Conservation (phyloP, 202 grass and related monocot species). For the Alloteropsis angusta region DNA sequence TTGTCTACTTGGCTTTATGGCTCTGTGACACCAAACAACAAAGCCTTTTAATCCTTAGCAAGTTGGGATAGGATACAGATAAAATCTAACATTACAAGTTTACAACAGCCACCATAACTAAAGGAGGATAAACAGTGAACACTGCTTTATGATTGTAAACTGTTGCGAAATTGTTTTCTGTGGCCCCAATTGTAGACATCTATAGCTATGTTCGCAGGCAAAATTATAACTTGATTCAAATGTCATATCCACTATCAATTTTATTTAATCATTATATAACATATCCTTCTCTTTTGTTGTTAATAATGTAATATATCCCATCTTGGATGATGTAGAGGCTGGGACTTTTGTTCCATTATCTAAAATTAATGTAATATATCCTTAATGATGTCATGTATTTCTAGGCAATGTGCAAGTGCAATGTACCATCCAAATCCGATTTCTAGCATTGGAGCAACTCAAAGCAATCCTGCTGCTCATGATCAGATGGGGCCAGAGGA, state of each 20-base stretch:
- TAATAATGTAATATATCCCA: background rate
- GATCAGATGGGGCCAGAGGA: constrained; percentile 25
- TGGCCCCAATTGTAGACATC: background rate
- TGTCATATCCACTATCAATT: background rate
- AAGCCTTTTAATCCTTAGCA: background rate
- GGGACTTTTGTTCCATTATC: too few species aligned
- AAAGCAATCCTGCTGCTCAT: background rate
- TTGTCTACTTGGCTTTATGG: background rate
- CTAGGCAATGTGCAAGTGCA: constrained; percentile 29
- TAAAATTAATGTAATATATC: background rate
- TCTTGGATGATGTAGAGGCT: too few species aligned
- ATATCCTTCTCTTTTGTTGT: background rate
- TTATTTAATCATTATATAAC: background rate
- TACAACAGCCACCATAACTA: background rate
- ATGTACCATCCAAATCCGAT: constrained; percentile 49
- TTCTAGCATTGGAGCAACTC: constrained; percentile 33
- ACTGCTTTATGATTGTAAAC: background rate
- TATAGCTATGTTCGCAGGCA: background rate
- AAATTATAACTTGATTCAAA: background rate
- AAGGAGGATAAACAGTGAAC: background rate
- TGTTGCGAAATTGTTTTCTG: background rate
- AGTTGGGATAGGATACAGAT: background rate
- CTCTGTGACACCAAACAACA: background rate
- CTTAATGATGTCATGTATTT: background rate
- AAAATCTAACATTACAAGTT: background rate